Conservation (phyloP, 208 protist genomes). For the Trichomonas vaginalis region DNA sequence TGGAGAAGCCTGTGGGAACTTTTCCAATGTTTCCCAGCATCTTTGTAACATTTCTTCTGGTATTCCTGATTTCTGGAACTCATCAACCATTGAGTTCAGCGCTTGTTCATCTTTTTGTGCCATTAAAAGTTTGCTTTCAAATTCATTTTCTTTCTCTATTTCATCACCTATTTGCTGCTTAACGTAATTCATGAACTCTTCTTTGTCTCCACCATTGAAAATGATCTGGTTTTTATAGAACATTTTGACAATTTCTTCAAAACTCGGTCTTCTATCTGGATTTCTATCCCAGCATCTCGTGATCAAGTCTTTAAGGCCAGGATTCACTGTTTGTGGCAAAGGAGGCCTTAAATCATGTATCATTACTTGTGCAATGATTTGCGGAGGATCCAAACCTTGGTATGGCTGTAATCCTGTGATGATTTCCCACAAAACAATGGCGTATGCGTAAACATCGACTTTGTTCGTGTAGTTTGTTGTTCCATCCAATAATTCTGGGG, state of each 20-base stretch:
- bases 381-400: not conserved
- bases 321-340: not conserved
- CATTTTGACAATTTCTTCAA: slow-evolving; percentile 3
- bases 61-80: not conserved
- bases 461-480: not conserved
- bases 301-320: not conserved
- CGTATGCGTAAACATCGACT: slow-evolving; percentile 9
- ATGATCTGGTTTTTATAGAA: not conserved
- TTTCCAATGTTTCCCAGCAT: not conserved
- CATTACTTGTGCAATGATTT: not conserved
- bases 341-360: not conserved
- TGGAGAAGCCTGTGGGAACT: not conserved
- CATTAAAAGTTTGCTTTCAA: not conserved
- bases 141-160: not conserved
- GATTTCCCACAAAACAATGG: slow-evolving; percentile 10
- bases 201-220: not conserved
- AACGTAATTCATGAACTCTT: not conserved
- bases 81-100: not conserved
- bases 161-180: not conserved
- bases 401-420: not conserved
- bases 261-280: not conserved
- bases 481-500: not conserved
- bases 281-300: not conserved
- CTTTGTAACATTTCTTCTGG: not conserved
- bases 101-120: not conserved